A percentile compares a stretch with the other conserved stretches of the same genome.
Evolutionary conservation across 768 basidiomycete species (phyloP).

Genomic region (Podaxis sp.): DNA sequence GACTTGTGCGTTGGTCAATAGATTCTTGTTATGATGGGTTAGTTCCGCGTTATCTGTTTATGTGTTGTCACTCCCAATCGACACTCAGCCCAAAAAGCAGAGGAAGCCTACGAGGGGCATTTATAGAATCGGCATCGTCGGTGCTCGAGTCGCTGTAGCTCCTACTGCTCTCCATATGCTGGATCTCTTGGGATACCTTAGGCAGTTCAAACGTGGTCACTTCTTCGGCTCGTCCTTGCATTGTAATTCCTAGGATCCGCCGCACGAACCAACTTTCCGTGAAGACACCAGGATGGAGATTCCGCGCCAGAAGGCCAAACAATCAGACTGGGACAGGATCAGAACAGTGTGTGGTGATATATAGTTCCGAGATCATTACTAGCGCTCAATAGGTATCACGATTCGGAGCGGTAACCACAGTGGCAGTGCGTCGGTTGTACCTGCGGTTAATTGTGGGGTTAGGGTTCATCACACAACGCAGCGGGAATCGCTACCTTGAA

Average conservation of each 20-base stretch:
- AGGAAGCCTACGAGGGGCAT: not conserved
- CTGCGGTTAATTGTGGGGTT: no score
- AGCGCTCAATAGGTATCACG: no score
- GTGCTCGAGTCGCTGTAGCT: not conserved
- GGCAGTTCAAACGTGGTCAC: not conserved
- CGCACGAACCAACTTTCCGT: no score
- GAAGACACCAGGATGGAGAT: no score
- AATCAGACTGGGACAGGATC: not conserved
- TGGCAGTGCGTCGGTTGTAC: no score
- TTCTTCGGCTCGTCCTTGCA: not conserved
- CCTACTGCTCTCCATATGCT: not conserved
- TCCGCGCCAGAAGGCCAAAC: no score
- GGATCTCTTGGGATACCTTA: not conserved
- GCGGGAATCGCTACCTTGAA: no score
- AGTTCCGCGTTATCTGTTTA: constrained; percentile 37
- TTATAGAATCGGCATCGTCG: not conserved
- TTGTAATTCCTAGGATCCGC: not conserved
- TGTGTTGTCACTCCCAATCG: not conserved
- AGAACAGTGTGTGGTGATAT: not conserved
- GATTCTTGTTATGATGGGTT: constrained; percentile 37
- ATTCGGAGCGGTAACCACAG: no score
- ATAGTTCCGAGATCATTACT: not conserved
- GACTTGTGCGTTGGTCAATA: constrained; percentile 39
- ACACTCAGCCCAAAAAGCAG: no score
- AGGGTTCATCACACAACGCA: no score